Base-by-base conservation (phyloP, 192 early-diverging fungal species). In the Diversispora epigaea region DNA sequence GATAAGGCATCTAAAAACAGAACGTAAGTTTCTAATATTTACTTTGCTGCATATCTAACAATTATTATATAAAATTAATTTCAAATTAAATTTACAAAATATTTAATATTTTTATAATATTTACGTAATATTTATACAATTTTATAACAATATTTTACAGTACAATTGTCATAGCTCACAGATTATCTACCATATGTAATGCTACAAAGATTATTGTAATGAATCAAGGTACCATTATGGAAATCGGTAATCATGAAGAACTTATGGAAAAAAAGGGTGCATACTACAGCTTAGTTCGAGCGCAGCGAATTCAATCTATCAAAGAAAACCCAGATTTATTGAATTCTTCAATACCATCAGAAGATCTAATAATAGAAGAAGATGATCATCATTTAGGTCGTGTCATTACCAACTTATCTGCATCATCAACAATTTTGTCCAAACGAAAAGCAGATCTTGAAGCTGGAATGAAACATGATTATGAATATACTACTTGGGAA, bases 131-230 rank as follows among this genome's bases (percentile, higher is more conserved):
- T 32, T 32, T 32, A 32, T 32, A 32, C 25, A 32, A 32, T 32
- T 32, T 32, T 32, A 32, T 32, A 32, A n/a, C n/a, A n/a, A 32
- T 32, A 32, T 32, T 32, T 32, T 32, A 32, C 2, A 32, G 25
- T 32, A 94, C 93, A 54, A 93, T 96, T 73, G 90, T 91, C 0
- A 88, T 96, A 73, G 95, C 95, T 12, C 87, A 94, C 78, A 87
- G 95, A 7, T 82, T 96, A 57, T 93, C 91, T 63, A 96, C 95
- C 45, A 89, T 96, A 75, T 81, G 86, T 50, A 90, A 93, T 69
- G 89, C 92, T 4, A 89, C 94, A 77, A 77, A 87, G 45, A 96
- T 96, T 74, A 90, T 91, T 54, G 93, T 94, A 40, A 88, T 95
- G 80, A 77, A 84, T 80, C 69, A 87, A 77, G 91, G 91, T 25